Evolutionary conservation across 257 asterid species (phyloP).

Genomic region (Coffea eugenioides): DNA sequence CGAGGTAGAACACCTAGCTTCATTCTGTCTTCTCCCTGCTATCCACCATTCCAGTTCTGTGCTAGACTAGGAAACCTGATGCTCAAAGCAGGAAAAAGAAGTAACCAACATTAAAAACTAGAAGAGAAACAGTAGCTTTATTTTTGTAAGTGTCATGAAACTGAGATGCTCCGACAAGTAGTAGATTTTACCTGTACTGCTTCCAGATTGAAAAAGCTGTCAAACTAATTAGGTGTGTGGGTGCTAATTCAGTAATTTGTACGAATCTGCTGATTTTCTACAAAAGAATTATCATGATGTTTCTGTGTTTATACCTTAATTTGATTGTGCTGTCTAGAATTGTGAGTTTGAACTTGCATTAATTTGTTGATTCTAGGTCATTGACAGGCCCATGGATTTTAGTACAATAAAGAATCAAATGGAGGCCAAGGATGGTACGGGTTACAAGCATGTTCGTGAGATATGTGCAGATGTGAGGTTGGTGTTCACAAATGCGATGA

Average conservation of each 20-base stretch:
- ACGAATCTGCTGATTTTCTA: neutral
- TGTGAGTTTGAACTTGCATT: neutral
- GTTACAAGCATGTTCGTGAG: constrained; percentile 84
- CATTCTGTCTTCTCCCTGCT: neutral
- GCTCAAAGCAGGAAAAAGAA: neutral
- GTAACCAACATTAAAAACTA: neutral
- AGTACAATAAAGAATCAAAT: constrained; percentile 95
- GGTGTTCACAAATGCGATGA: constrained; percentile 84
- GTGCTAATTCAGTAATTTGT: neutral
- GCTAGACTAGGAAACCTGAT: constrained; percentile 8
- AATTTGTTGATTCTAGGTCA: constrained; percentile 50
- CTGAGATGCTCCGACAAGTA: too few species aligned
- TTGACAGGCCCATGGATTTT: constrained; percentile 99
- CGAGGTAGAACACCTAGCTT: constrained; percentile 39
- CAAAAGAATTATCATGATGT: neutral
- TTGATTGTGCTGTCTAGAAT: neutral
- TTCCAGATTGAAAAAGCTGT: too few species aligned
- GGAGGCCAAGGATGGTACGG: constrained; percentile 94
- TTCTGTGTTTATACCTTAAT: neutral
- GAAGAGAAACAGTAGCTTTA: neutral
- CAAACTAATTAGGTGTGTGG: neutral
- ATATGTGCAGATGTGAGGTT: constrained; percentile 76
- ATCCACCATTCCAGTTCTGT: neutral
- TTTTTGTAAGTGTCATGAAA: neutral
- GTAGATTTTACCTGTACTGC: neutral